Evolutionary conservation across 345 rosid species (phyloP), one percentile per base, ranked within the genome.

Genomic region (Pugionium cornutum): DNA sequence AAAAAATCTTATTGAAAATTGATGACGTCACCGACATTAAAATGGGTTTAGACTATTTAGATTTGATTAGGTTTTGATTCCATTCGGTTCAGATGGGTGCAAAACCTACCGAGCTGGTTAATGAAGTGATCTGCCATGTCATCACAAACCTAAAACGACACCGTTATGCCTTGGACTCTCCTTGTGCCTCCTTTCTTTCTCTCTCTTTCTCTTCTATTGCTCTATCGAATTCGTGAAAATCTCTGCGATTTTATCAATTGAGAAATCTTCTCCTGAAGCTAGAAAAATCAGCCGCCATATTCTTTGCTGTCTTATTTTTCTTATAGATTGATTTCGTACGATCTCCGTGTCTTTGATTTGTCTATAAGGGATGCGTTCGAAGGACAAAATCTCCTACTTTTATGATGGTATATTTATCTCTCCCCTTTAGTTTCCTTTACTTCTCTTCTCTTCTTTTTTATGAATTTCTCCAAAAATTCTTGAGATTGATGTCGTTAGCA

Each of bases 321-420:
- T 26, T n/a, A 2, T 7, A 63, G 29, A 30, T 63, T 63, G 52
- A 32, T 47, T 25, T 37, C 58, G 7, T 34, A 3, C 7, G 0
- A 40, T 47, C 36, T 67, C 39, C 1, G 58, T 48, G 28, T 51
- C 5, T 39, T 10, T 30, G 18, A 18, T 4, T 32, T 9, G 9
- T 7, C 8, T 30, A 35, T 8, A 42, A 41, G 31, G 62, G 39
- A 94, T 90, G 97, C 89, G 86, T 28, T 75, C 97, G 25, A 94
- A 86, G 86, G 99, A 94, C 73, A 84, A 76, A 75, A 88, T 94
- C 58, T 65, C 97, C 52, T 94, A 94, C 83, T 94, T 90, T 66
- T 90, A 90, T 61, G 97, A 94, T 65, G 99, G 96, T 88, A 76
- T 58, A 26, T 61, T 46, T 58, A 6, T 54, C n/a, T 62, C 18